Base-by-base conservation (phyloP, 2,329 filamentous ascomycete species). In the Calonectria honghensis region DNA sequence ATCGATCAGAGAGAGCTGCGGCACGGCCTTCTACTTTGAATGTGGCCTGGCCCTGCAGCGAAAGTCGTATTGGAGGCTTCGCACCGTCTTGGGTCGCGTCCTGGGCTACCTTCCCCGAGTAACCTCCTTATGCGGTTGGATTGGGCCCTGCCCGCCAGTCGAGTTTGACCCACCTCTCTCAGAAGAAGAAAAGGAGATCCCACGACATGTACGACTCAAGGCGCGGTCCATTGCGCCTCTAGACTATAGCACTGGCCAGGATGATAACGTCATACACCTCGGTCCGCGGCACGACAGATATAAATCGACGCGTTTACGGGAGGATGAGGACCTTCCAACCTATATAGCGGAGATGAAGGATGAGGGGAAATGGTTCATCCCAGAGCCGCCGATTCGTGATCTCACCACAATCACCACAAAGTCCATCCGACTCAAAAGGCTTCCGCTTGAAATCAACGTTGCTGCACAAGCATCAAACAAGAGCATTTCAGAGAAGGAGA, bases 71-170 rank as follows among this genome's bases (percentile, higher is more conserved):
- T 75, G 73, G 73, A 65, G 69, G 37, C 48, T 59, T 10, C 37
- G 64, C 6, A 69, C 57, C 27, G 73, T 75, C 2, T 51, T 75
- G 37, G 73, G 59, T 6, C 50, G 73, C 29, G 73, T 73, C 1
- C 64, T 75, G 37, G 73, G 73, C 20, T 27, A 70, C 16, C 50
- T 73, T 1, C 70, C 68, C 6, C 65, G 65, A 14, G 64, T 66
- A 7, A 41, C 39, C 9, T 37, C 64, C n/a, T 50, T 66, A 0
- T 73, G 70, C 45, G 73, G 73, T 3, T 75, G 73, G 73, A 35
- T 75, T 35, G 73, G 73, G 2, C 73, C 73, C 32, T 75, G 73
- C 37, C 65, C 73, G 6, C 64, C 57, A 6, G 48, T 72, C 16
- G 73, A 72, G 5, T 50, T 72, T 16, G 64, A 72, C 32, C 64